Evolutionary conservation across 1,284 basidiomycete species (phyloP).

Genomic region (Naganishia sp.): DNA sequence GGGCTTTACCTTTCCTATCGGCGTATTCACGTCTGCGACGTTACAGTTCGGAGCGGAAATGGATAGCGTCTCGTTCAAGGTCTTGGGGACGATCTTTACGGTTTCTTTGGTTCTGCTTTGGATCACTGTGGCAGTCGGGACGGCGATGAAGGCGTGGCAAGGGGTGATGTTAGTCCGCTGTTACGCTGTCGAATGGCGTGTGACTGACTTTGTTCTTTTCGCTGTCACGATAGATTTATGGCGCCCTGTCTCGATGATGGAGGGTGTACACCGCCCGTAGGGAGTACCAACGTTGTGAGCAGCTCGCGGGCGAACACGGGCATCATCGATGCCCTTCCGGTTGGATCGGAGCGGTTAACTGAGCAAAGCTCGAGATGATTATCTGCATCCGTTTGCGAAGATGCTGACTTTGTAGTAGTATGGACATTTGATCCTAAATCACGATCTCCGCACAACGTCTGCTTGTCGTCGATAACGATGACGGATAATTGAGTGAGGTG

Average conservation of each 20-base stretch:
- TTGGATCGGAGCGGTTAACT: too few species aligned
- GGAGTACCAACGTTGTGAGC: background rate
- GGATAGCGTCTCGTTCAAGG: constrained; percentile 59
- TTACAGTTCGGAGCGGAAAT: constrained; percentile 61
- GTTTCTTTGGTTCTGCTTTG: constrained; percentile 62
- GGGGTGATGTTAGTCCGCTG: constrained; percentile 17
- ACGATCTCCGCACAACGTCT: too few species aligned
- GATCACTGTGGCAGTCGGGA: constrained; percentile 43
- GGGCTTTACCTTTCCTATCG: constrained; percentile 53
- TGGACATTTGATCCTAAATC: too few species aligned
- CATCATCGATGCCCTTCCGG: too few species aligned
- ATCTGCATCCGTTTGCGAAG: too few species aligned
- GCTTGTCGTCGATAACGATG: too few species aligned
- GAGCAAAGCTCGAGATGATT: too few species aligned
- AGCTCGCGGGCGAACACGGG: too few species aligned
- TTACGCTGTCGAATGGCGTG: background rate
- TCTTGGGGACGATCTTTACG: constrained; percentile 61
- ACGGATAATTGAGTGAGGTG: too few species aligned
- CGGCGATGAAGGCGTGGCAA: constrained; percentile 20
- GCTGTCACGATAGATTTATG: constrained; percentile 14
- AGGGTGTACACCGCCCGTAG: constrained; percentile 5
- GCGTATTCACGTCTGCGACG: constrained; percentile 68
- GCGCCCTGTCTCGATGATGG: constrained; percentile 29
- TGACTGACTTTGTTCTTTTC: background rate
- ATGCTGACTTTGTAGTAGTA: too few species aligned